Base-by-base conservation (phyloP, 306 rosid genomes). In the Mucuna pruriens region DNA sequence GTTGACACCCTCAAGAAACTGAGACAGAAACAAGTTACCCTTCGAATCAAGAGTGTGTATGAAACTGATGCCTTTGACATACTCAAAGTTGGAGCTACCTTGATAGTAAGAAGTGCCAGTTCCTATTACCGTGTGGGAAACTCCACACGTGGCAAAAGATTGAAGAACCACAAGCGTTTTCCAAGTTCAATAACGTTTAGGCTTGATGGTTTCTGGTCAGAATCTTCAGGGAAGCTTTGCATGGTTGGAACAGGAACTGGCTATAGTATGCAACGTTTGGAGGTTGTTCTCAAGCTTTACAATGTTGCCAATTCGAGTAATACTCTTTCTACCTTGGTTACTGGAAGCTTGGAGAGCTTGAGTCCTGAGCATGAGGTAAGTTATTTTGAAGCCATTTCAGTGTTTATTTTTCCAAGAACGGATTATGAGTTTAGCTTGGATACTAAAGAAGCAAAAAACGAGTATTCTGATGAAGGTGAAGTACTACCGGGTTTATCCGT, bases 311-410 rank as follows among this genome's bases (percentile, higher is more conserved):
- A 33, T 38, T 72, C 85, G 11, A 82, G 78, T 15, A 55, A 0
- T 16, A 62, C 62, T 33, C 72, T 77, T 67, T 39, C 74, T 7
- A 84, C 80, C 45, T 25, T 90, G 77, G 38, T 88, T 55, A 82
- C 29, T 71, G 94, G 94, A n/a, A 83, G 86, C 77, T 72, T 90
- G 51, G 83, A 90, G 83, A 84, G 89, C 73, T 71, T 88, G 84
- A 51, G 64, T 58, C 40, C 82, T 64, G 23, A 34, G 12, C 13
- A 82, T 19, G 79, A 58, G 61, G 48, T 63, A 2, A 63, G 36
- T 44, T 13, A 80, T 36, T 90, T 81, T 40, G 62, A 75, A 16
- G 80, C 88, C 52, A 11, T 83, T 75, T 81, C 85, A 42, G 20
- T 86, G 11, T 34, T 90, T 74, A 36, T 90, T 48, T 45, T 88